phyloP scores from a whole-genome alignment of 1,139 yeast genomes.

The Zygosaccharomyces sapae region DNA sequence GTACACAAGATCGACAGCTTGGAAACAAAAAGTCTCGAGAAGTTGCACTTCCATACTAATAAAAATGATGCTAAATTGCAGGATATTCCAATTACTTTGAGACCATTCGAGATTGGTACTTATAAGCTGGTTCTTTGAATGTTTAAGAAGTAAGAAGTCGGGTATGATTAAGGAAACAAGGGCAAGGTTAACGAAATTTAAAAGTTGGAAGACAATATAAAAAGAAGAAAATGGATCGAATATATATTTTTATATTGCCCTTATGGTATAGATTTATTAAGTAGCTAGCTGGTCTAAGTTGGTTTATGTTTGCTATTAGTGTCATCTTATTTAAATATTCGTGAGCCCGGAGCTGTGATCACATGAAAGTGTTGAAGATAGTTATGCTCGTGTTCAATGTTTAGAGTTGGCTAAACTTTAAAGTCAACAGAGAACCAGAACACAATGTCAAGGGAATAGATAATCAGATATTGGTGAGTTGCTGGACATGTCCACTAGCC shows the following conservation, averaged over 20 bases:
- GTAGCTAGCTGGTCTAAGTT: background rate
- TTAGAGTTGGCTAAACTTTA: background rate
- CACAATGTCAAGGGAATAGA: background rate
- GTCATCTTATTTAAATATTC: background rate
- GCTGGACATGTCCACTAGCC: slow-evolving; percentile 4
- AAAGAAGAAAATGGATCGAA: background rate
- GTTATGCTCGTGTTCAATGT: background rate
- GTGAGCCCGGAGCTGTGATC: background rate
- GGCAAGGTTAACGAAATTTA: background rate
- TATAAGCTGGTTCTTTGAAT: slow-evolving; percentile 45
- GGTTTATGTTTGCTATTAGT: background rate
- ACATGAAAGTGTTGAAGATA: background rate
- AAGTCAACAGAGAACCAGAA: background rate
- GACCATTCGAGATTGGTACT: slow-evolving; percentile 78
- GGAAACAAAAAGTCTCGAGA: slow-evolving; percentile 51
- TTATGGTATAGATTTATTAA: too few relatives aligned
- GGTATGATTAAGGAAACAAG: background rate
- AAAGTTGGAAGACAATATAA: background rate
- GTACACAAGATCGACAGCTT: slow-evolving; percentile 63
- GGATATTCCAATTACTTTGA: slow-evolving; percentile 46
- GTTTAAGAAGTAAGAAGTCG: background rate
- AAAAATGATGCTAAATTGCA: slow-evolving; percentile 36
- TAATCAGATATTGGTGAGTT: background rate
- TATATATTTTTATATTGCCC: too few relatives aligned
- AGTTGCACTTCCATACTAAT: slow-evolving; percentile 30